Conservation (phyloP, 2,329 filamentous ascomycete species). For the Lachnellula suecica region DNA sequence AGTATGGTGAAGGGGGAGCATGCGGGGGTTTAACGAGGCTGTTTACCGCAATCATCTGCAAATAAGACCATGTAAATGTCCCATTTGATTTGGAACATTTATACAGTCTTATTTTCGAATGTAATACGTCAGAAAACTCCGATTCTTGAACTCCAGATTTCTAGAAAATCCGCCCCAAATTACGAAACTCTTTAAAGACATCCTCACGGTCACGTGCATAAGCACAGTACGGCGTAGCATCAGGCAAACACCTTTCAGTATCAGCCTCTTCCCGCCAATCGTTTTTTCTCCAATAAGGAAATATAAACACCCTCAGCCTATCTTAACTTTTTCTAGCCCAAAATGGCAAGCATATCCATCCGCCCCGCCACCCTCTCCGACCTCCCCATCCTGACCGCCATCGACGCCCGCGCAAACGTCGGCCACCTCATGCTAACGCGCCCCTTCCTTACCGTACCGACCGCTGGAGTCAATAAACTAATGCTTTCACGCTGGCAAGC, state of each 20-base stretch:
- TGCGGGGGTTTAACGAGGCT: neutral
- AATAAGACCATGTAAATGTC: too few relatives aligned
- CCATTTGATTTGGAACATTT: too few relatives aligned
- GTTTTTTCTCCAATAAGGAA: neutral
- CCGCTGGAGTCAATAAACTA: neutral
- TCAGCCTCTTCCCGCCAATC: neutral
- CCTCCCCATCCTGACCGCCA: neutral
- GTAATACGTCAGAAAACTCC: too few relatives aligned
- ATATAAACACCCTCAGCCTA: too few relatives aligned
- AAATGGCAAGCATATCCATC: neutral
- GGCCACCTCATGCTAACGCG: constrained; percentile 4
- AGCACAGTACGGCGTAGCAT: too few relatives aligned
- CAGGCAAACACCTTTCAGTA: too few relatives aligned
- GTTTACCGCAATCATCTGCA: neutral
- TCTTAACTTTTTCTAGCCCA: too few relatives aligned
- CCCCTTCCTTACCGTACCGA: constrained; percentile 1
- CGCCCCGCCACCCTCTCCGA: neutral
- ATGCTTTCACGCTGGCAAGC: neutral
- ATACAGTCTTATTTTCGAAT: too few relatives aligned
- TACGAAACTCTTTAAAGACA: too few relatives aligned
- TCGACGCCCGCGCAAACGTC: constrained; percentile 4
- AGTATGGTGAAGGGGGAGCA: neutral
- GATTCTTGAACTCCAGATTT: too few relatives aligned
- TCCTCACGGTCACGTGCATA: too few relatives aligned
- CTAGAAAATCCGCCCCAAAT: too few relatives aligned